Evolutionary conservation across 495 filamentous ascomycete species (phyloP), one percentile per base, ranked within the genome.

Genomic region (Sordaria brevicollis): DNA sequence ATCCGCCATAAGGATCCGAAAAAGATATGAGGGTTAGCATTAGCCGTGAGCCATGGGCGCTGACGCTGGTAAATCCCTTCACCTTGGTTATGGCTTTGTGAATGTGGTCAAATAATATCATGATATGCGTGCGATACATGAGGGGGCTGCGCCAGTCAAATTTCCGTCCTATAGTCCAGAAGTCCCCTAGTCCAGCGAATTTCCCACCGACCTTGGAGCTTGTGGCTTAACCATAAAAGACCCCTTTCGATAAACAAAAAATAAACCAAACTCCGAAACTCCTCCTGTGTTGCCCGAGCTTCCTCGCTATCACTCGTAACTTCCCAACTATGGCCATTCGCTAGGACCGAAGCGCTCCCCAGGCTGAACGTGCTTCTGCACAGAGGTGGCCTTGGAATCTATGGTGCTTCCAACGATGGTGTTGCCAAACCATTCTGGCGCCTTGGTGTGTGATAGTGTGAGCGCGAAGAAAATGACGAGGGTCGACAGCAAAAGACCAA

Each of bases 401-500:
- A 85, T 70, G 29, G 82, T 83, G 19, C 75, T 69, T 62, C 77
- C 74, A 2, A 82, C 76, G 2, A 84, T 83, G 0, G 74, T 79
- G 38, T 88, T 90, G 1, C 91, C 91, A 81, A 88, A 93, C 91
- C 91, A 93, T 6, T 74, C 72, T 0, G 89, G 86, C 71, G 86
- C 81, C 5, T 76, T 68, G 6, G 83, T 84, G 15, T 80, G 74
- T 29, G 86, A 81, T 35, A 86, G 85, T 35, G 86, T 84, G 6
- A 93, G 80, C 0, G 90, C 82, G 67, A 92, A 84, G 83, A 93
- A 91, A 67, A 93, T 90, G 29, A 93, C 74, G 67, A 93, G 85
- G 0, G 89, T 91, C 65, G 82, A 85, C 7, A 92, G 77, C 2
- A 86, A 85, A 29, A 93, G 81, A 13, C 90, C 91, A 65, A 86